Evolutionary conservation across 192 early-diverging fungal species (phyloP), one percentile per base, ranked within the genome.

Genomic region (Backusella luteola): DNA sequence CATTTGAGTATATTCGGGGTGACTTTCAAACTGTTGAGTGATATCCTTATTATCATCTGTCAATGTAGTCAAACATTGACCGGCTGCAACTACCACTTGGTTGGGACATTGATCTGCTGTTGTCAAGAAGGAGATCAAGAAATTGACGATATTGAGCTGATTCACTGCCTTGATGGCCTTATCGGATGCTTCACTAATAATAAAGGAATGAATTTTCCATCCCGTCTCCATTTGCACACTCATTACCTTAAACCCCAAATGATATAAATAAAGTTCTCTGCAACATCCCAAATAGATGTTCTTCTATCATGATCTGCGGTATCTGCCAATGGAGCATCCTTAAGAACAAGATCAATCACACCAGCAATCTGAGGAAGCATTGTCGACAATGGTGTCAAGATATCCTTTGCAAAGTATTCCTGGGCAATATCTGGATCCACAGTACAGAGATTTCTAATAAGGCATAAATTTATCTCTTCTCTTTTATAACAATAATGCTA

Each of bases 51-150:
- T 95, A 19, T 93, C 92, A 67, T 96, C 95, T 0, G 94, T 93
- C 52, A 97, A 83, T 4, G 94, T 94, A 76, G 93, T 91, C 15
- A 97, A 84, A 52, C 91, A 94, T 84, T 96, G 95, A 8, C 88
- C 88, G 39, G 85, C 88, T 46, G 87, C 84, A 69, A 89, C 76
- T 21, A 86, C 84, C 7, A 88, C 85, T 39, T 80, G 85, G 6
- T 63, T 79, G 42, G 88, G 87, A 19, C 83, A 78, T 68, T 87
- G 85, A 35, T 85, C 83, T 35, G 85, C 75, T 17, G 80, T 76
- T 23, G 70, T 83, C 76, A 95, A 85, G 70, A 94, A 95, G 15
- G 91, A 89, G 34, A 94, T 84, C 14, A 96, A 79, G 76, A 93
- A 91, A 0, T 86, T 87, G 12, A 88, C 73, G n/a, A 90, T 74